Evolutionary conservation across 2,329 filamentous ascomycete genomes (phyloP), one percentile per base, ranked within the genome.

Genomic region (Ceratocystis papillata): DNA sequence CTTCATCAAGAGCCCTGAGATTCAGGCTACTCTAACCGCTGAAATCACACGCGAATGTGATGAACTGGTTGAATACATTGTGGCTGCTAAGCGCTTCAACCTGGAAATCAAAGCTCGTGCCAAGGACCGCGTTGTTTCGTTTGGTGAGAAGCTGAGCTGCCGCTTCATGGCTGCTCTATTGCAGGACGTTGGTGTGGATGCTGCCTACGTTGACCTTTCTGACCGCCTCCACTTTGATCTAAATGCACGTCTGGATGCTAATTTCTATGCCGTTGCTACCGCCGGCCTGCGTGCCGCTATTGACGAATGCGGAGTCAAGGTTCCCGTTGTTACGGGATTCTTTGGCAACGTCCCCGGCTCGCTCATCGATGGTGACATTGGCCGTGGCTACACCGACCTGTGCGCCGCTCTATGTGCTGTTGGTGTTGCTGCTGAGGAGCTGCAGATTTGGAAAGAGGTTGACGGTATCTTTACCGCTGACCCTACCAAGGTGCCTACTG

Each of bases 361-460:
- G 68, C 81, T 99, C 67, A 84, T 99, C 71, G 89, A 93, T 71
- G 85, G 85, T 53, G 88, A 95, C 71, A 89, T 99, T 69, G 94
- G 94, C 22, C 87, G 94, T 71, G 94, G 94, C 37, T 99, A 99
- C 76, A 97, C 94, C 8, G 94, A 99, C 76, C 83, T 99, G 60
- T 97, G 94, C 74, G 93, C 94, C 12, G 92, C 94, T 5, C 80
- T 99, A 17, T 87, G 92, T 63, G 91, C 94, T 1, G 93, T 99
- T 8, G 93, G 91, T 3, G 79, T 95, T n/a, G 80, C 84, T 71
- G 94, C 94, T 0, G 79, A 87, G 65, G 94, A 99, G 75, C 81
- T 99, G 64, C 94, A 99, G 76, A 89, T 99, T 69, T 97, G 94
- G 94, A 99, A 99, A 78, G 94, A 99, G 75, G 94, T 99, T 5